These are phyloP conservation scores for Phytopythium montanum DNA, from an alignment of 352 stramenopile species.

Conservation along the genomic window DNA sequence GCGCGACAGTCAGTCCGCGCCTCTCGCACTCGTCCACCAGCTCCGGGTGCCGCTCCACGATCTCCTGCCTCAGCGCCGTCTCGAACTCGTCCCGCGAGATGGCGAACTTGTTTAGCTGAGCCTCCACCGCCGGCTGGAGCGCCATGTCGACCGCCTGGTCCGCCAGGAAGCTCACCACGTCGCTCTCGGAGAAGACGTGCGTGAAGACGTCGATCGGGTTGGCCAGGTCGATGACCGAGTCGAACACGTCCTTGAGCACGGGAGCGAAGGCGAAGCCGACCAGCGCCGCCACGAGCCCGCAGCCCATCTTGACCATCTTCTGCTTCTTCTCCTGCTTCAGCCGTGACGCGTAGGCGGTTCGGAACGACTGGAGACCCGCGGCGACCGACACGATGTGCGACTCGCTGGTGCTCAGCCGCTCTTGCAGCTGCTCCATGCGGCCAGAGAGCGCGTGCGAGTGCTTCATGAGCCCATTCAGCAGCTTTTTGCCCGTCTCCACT, in stretches of 20 bases:
- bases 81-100: conserved; percentile 15
- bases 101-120: conserved; percentile 4
- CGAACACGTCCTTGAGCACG: conserved; percentile 19
- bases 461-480: conserved; percentile 8
- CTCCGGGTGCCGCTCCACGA: conserved; percentile 13
- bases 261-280: conserved; percentile 21
- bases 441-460: conserved; percentile 3
- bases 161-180: conserved; percentile 9
- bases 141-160: conserved; percentile 3
- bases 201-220: conserved; percentile 20
- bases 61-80: conserved; percentile 16
- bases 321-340: conserved; percentile 16
- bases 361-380: conserved; percentile 12
- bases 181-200: conserved; percentile 10
- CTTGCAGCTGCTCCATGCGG: conserved; percentile 9
- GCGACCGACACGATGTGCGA: conserved; percentile 15
- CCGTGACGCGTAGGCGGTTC: conserved; percentile 7
- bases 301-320: conserved; percentile 19
- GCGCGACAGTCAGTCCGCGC: background rate
- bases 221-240: conserved; percentile 21
- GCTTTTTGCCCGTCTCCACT: conserved; percentile 4
- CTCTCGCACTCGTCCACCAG: conserved; percentile 10
- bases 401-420: conserved; percentile 13
- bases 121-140: conserved; percentile 5
- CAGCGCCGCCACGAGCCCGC: conserved; percentile 14